Percentiles rank a stretch among this genome's conserved stretches.
Evolutionary conservation across 768 basidiomycete genomes (phyloP).

Genomic region (Agrocybe chaxingu): DNA sequence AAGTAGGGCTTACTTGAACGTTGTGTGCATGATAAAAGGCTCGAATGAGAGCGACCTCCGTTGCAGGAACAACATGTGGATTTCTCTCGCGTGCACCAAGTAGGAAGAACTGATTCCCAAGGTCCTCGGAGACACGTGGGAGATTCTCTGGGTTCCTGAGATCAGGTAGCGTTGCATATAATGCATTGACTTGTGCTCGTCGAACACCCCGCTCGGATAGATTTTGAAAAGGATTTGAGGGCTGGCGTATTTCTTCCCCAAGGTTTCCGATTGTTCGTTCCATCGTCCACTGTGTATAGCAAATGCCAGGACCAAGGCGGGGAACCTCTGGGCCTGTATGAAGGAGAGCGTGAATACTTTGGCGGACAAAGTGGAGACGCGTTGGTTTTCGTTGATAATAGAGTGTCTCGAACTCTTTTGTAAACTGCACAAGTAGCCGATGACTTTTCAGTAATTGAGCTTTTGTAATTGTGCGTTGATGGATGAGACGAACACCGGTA

Average conservation of each 20-base stretch:
- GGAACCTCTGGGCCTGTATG: conserved; percentile 28
- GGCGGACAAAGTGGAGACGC: conserved; percentile 31
- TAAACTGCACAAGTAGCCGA: conserved; percentile 19
- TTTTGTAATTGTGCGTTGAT: conserved; percentile 20
- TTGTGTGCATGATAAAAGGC: neutral
- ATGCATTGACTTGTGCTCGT: conserved; percentile 11
- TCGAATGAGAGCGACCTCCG: conserved; percentile 1
- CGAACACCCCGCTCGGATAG: conserved; percentile 8
- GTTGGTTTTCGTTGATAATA: conserved; percentile 25
- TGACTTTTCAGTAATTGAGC: conserved; percentile 19
- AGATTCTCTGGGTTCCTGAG: conserved; percentile 2
- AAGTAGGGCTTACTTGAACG: neutral
- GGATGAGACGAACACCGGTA: conserved; percentile 18
- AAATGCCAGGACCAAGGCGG: conserved; percentile 22
- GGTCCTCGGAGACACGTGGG: neutral
- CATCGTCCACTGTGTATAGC: conserved; percentile 24
- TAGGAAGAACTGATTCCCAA: conserved; percentile 6
- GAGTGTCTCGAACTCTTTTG: conserved; percentile 29
- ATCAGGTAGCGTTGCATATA: conserved; percentile 8
- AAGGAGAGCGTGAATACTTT: conserved; percentile 28
- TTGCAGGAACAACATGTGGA: neutral
- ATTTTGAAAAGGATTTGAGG: conserved; percentile 14
- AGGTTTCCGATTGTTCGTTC: conserved; percentile 29
- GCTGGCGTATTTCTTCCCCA: conserved; percentile 18
- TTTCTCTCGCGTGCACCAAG: neutral